A percentile compares a stretch with the other conserved stretches of the same genome.
These are phyloP conservation scores for Melastoma candidum DNA, from an alignment of 441 rosid species.

Conservation along the genomic window DNA sequence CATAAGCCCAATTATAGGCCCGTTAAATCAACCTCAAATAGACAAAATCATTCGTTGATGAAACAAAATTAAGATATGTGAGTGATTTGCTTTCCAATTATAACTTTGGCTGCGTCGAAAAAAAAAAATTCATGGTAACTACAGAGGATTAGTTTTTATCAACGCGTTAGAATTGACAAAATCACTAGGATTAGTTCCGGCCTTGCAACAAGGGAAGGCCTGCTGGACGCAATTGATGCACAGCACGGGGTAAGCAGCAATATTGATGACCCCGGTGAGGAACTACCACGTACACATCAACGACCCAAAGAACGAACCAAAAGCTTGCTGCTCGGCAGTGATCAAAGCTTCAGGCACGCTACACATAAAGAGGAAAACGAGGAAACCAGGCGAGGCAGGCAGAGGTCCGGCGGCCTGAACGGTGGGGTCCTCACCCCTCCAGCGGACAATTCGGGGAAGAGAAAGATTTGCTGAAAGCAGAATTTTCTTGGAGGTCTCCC, in stretches of 20 bases:
- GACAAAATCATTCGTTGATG: too few species aligned
- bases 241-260: slow-evolving; percentile 25
- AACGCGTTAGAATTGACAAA: too few species aligned
- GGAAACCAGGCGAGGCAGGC: slow-evolving; percentile 30
- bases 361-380: slow-evolving; percentile 50
- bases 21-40: too few species aligned
- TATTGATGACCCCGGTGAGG: slow-evolving; percentile 26
- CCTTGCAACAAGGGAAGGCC: slow-evolving; percentile 13
- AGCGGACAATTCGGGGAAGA: too few species aligned
- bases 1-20: too few species aligned
- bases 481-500: too few species aligned
- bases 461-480: too few species aligned
- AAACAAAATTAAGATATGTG: too few species aligned
- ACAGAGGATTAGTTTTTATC: too few species aligned
- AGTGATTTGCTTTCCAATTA: too few species aligned
- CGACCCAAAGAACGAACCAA: slow-evolving; percentile 27
- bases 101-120: too few species aligned
- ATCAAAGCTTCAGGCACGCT: slow-evolving; percentile 50
- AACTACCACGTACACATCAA: slow-evolving; percentile 24
- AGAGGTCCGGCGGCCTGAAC: slow-evolving; percentile 26
- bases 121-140: too few species aligned
- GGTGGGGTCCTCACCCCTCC: slow-evolving; percentile 15
- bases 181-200: background rate
- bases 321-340: slow-evolving; percentile 38
- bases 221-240: slow-evolving; percentile 25